phyloP scores from a whole-genome alignment of 352 stramenopile genomes.

The Phytophthora capsici region DNA sequence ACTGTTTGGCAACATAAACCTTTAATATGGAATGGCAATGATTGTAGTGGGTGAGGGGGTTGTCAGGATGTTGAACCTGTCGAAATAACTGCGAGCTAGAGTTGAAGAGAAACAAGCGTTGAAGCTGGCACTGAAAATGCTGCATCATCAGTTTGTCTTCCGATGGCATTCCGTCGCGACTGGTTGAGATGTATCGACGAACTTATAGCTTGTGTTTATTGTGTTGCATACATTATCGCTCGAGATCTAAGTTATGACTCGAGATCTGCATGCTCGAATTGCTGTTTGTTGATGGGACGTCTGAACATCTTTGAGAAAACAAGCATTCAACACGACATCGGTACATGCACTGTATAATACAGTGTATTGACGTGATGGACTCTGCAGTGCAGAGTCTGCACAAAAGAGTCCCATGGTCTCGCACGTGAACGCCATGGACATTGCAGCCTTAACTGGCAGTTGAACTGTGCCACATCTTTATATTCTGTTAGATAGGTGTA shows the following conservation, averaged over 20 bases:
- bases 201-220: background rate
- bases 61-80: conserved; percentile 9
- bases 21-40: background rate
- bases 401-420: too few species aligned
- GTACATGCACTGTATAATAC: too few species aligned
- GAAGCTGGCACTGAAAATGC: conserved; percentile 19
- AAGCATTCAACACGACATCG: too few species aligned
- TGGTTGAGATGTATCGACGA: background rate
- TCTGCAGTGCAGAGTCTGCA: too few species aligned
- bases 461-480: too few species aligned
- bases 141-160: conserved; percentile 29
- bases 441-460: too few species aligned
- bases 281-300: too few species aligned
- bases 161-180: background rate
- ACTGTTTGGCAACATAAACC: conserved; percentile 11
- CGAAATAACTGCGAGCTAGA: background rate
- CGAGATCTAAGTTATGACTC: too few species aligned
- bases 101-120: conserved; percentile 27
- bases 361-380: too few species aligned
- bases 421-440: too few species aligned
- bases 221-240: background rate
- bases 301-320: too few species aligned
- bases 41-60: background rate
- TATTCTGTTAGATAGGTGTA: background rate
- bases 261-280: too few species aligned